Evolutionary conservation across 139 green algal species (phyloP), one percentile per base, ranked within the genome.

Genomic region (Nannochloris sp.): DNA sequence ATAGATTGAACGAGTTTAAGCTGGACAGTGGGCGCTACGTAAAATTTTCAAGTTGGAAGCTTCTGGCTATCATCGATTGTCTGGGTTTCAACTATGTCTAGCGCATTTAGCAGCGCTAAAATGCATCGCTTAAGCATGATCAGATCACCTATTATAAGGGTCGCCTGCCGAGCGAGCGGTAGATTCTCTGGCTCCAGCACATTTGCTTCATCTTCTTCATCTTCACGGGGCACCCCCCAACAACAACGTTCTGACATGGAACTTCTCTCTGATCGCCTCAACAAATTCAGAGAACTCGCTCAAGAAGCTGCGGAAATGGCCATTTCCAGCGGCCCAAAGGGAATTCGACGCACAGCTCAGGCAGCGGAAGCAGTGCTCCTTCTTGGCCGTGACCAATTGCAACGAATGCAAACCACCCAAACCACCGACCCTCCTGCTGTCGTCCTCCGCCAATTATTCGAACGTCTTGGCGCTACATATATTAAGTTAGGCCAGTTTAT

Each of bases 401-500:
- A 53, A 32, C 29, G 30, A 19, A 9, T 12, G 12, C 9, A 12
- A 45, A 45, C 37, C 9, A 46, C 42, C 2, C 42, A 42, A 33
- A 23, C 30, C 2, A 53, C 56, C 0, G 71, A 79, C 30, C 3
- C 23, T 19, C 72, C 72, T 23, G 37, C 48, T 8, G 60, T 66
- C 0, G 47, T 69, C 48, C 58, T 97, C 38, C 63, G 90, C 1
- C 83, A 83, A 73, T 81, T 98, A 3, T 99, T 97, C 74, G 94
- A 99, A 77, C 61, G 77, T 25, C 70, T 99, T 33, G 94, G 94
- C 24, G 84, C 85, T 6, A 97, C 90, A 6, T 97, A 97, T 71
- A 90, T 97, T 60, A 97, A 98, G 78, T 80, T 96, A 6, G 67
- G 75, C n/a, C 84, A 93, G 71, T 95, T 97, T 73, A 90, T 97